Percentiles rank a stretch among this genome's conserved stretches.
phyloP scores from a whole-genome alignment of 2,329 filamentous ascomycete genomes.

The Drechslerella dactyloides region DNA sequence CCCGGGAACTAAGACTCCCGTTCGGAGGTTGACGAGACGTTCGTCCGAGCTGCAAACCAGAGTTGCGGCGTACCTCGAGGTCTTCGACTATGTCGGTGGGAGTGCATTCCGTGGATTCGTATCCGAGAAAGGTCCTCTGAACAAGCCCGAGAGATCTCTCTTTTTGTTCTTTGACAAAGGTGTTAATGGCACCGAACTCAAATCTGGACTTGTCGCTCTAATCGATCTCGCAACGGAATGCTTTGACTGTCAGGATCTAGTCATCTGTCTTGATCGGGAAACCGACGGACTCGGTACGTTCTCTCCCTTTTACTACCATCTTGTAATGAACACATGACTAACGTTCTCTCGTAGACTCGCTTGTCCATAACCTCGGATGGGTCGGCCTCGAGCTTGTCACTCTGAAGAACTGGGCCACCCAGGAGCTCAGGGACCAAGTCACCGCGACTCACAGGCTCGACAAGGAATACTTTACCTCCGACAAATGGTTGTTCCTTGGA shows the following conservation, averaged over 20 bases:
- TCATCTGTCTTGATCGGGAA: slow-evolving; percentile 81
- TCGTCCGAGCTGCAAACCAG: slow-evolving; percentile 54
- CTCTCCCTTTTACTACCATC: slow-evolving; percentile 9
- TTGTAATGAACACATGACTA: slow-evolving; percentile 13
- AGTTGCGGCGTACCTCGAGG: slow-evolving; percentile 72
- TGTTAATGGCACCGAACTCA: slow-evolving; percentile 52
- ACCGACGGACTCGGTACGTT: slow-evolving; percentile 61
- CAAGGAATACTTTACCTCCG: slow-evolving; percentile 70
- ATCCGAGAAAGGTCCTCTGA: slow-evolving; percentile 61
- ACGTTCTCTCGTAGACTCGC: slow-evolving; percentile 57
- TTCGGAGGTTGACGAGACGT: slow-evolving; percentile 40
- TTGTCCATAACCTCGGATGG: slow-evolving; percentile 87
- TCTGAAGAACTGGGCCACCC: slow-evolving; percentile 73
- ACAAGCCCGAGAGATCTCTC: slow-evolving; percentile 70
- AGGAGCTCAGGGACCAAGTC: slow-evolving; percentile 58
- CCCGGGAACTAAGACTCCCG: slow-evolving; percentile 26
- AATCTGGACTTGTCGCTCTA: slow-evolving; percentile 77
- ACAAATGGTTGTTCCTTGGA: slow-evolving; percentile 82
- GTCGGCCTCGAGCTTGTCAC: slow-evolving; percentile 86
- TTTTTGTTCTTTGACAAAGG: slow-evolving; percentile 85
- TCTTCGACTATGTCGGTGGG: slow-evolving; percentile 85
- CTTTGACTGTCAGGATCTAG: slow-evolving; percentile 76
- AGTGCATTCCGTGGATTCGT: slow-evolving; percentile 87
- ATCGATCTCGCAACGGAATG: slow-evolving; percentile 83
- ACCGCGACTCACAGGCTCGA: slow-evolving; percentile 48